Evolutionary conservation across 2,329 filamentous ascomycete genomes (phyloP), one percentile per base, ranked within the genome.

Genomic region (Colletotrichum eremochloae): DNA sequence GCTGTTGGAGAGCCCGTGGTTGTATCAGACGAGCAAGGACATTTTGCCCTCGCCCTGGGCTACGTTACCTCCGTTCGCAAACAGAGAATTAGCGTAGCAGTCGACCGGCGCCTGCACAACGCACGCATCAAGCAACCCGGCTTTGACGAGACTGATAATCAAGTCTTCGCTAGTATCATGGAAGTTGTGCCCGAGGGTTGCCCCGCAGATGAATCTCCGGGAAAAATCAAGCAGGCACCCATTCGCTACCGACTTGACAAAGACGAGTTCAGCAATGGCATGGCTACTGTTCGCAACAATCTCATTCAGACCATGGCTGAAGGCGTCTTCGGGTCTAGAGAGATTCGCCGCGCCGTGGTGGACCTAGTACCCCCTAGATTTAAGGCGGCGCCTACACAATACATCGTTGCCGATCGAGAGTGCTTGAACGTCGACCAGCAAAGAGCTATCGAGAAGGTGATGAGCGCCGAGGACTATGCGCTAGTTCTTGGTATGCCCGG

Each of bases 401-500:
- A 93, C 73, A 85, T 85, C 0, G 83, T 94, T 15, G 82, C 88
- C 3, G 89, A 89, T 46, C 87, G 89, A 63, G 88, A 89, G 74
- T 89, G 86, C 63, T 90, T 99, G 76, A 99, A 99, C 75, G 86
- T 93, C 12, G 96, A 98, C 79, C 96, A 99, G 81, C 91, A 88
- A 77, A 88, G 87, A 70, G 96, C 96, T 0, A 95, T 99, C 64
- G 89, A 94, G 76, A 98, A 98, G 81, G 96, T 99, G 50, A 97
- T 99, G 93, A 94, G 93, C 77, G 96, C 96, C 3, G 90, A 93
- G 76, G 95, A 99, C 83, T 99, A 98, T 81, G 96, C 96, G 9
- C 87, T 99, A n/a, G 95, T 99, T 15, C 89, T 99, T 29, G 96
- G 96, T 38, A 99, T 99, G 96, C 96, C 96, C 1, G 96, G 96